Evolutionary conservation across 2,329 filamentous ascomycete genomes (phyloP).

Genomic region (Monosporascus sp.): DNA sequence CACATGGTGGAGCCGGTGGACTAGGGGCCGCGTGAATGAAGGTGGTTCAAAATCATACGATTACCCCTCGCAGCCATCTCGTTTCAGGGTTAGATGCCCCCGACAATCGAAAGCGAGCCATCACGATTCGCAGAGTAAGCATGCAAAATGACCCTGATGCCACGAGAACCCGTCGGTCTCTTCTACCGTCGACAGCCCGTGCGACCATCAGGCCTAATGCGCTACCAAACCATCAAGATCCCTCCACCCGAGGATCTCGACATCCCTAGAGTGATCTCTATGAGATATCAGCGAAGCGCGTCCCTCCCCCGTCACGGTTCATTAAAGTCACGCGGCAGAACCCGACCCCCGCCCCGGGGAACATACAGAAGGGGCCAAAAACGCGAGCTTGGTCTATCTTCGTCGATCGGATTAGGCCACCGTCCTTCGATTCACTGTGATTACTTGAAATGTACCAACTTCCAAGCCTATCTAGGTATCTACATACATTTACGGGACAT

Average conservation of each 20-base stretch:
- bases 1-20: conserved; percentile 24
- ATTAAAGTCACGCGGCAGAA: background rate
- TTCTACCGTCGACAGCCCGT: background rate
- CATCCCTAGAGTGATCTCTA: too few species aligned
- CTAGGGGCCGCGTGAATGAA: conserved; percentile 18
- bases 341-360: background rate
- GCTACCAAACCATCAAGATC: background rate
- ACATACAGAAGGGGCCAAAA: background rate
- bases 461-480: background rate
- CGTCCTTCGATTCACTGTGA: background rate
- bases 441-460: background rate
- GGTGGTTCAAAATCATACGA: background rate
- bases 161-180: background rate
- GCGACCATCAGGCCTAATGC: background rate
- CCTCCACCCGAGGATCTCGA: background rate
- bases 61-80: background rate
- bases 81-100: background rate
- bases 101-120: background rate
- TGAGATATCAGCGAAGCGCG: background rate
- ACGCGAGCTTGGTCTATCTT: background rate
- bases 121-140: background rate
- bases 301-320: background rate
- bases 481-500: background rate
- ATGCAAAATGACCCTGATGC: background rate
- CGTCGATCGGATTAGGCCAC: background rate